phyloP scores from a whole-genome alignment of 2,329 filamentous ascomycete species.

The Cladobotryum protrusum region DNA sequence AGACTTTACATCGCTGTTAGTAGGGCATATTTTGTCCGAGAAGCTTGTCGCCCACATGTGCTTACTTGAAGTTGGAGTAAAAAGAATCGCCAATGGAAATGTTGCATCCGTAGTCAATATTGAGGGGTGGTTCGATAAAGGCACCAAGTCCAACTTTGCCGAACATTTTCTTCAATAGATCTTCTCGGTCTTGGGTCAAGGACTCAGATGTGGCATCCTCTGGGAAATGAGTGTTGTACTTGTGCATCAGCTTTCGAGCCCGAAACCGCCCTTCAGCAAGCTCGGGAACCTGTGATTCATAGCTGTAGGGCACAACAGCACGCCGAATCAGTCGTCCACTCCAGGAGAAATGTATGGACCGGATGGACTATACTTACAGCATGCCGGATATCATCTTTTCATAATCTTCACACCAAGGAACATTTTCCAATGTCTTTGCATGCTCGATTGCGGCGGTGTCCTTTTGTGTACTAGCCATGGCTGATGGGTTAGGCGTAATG shows the following conservation, averaged over 20 bases:
- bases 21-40: neutral
- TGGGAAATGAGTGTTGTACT: constrained; percentile 53
- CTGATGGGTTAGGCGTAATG: neutral
- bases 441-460: constrained; percentile 36
- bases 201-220: constrained; percentile 37
- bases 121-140: constrained; percentile 56
- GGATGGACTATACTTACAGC: constrained; percentile 35
- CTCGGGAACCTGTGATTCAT: constrained; percentile 43
- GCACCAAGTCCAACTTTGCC: constrained; percentile 44
- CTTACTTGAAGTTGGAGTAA: constrained; percentile 48
- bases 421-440: constrained; percentile 42
- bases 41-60: neutral
- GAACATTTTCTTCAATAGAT: constrained; percentile 44
- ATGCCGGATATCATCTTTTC: constrained; percentile 60
- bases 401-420: constrained; percentile 54
- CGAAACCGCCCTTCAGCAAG: constrained; percentile 46
- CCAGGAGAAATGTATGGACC: neutral
- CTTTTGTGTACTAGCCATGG: constrained; percentile 29
- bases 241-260: constrained; percentile 49
- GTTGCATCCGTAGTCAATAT: constrained; percentile 61
- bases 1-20: constrained; percentile 25
- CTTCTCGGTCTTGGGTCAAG: constrained; percentile 33
- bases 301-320: constrained; percentile 28
- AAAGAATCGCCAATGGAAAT: constrained; percentile 56
- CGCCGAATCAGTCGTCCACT: neutral